phyloP scores from a whole-genome alignment of 1,284 basidiomycete genomes.

The Melampsora medusae region DNA sequence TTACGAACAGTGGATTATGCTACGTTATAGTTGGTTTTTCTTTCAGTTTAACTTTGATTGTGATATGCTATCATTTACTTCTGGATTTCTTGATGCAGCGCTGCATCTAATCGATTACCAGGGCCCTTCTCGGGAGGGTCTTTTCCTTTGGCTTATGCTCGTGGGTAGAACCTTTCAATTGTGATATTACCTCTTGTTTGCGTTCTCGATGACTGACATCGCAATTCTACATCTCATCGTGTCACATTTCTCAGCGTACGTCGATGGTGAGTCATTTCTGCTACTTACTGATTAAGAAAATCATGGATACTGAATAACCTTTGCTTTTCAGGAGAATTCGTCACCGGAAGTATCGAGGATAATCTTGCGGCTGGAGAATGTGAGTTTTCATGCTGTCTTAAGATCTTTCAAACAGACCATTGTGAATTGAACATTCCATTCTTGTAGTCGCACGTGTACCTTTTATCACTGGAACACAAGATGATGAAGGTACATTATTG shows the following conservation, averaged over 20 bases:
- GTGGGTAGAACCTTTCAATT: too few species aligned
- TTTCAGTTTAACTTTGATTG: not conserved
- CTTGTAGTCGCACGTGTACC: conserved; percentile 27
- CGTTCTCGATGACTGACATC: too few species aligned
- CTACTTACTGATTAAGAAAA: not conserved
- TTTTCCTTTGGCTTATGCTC: conserved; percentile 22
- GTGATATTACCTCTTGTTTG: too few species aligned
- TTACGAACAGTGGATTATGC: conserved; percentile 12
- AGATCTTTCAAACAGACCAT: not conserved
- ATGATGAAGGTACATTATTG: conserved; percentile 39
- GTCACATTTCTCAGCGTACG: not conserved
- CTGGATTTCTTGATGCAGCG: not conserved
- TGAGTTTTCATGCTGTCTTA: not conserved
- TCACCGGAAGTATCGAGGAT: conserved; percentile 13
- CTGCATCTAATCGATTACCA: conserved; percentile 19
- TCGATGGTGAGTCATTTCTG: conserved; percentile 11
- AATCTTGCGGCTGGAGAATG: conserved; percentile 30
- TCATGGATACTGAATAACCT: not conserved
- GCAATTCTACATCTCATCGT: too few species aligned
- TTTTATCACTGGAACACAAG: conserved; percentile 11
- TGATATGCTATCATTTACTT: too few species aligned
- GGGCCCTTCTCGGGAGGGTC: conserved; percentile 31
- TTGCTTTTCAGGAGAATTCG: conserved; percentile 11
- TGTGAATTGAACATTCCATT: not conserved
- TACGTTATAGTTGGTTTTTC: not conserved